These are phyloP conservation scores for Sclerotinia spermophila DNA, from an alignment of 2,329 filamentous ascomycete species.

Conservation along the genomic window DNA sequence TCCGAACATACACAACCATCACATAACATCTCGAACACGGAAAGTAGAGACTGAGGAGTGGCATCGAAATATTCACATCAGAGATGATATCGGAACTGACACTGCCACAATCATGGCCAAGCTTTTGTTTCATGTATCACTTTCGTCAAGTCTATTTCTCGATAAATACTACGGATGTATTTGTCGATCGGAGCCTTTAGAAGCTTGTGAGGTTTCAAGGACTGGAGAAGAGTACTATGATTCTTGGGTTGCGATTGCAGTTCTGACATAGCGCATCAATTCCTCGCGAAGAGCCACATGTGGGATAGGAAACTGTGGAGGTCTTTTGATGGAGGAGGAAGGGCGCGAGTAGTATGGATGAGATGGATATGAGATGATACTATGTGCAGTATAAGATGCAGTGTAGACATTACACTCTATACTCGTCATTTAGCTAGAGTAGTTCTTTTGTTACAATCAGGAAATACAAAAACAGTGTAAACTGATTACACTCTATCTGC, in stretches of 20 bases:
- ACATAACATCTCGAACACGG: not conserved
- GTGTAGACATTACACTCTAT: not conserved
- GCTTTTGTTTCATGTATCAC: not conserved
- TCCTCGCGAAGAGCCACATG: not conserved
- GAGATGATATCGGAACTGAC: not conserved
- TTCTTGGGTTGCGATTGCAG: not conserved
- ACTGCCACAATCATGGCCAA: not conserved
- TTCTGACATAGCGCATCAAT: not conserved
- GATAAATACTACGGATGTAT: not conserved
- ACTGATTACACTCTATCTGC: not conserved
- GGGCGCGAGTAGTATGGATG: not conserved
- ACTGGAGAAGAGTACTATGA: accelerated
- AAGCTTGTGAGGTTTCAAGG: not conserved
- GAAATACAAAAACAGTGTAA: not conserved
- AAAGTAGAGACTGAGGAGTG: not conserved
- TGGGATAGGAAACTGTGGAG: not conserved
- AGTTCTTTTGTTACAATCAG: not conserved
- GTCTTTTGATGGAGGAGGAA: not conserved
- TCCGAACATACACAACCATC: not conserved
- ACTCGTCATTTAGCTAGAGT: not conserved
- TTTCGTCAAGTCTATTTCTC: not conserved
- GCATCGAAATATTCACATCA: not conserved
- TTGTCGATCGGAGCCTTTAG: not conserved
- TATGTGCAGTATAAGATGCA: not conserved
- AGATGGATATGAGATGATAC: not conserved